Percentiles rank a stretch among this genome's conserved stretches.
Conservation (phyloP, 352 stramenopile genomes). For the Pythium graminicola region DNA sequence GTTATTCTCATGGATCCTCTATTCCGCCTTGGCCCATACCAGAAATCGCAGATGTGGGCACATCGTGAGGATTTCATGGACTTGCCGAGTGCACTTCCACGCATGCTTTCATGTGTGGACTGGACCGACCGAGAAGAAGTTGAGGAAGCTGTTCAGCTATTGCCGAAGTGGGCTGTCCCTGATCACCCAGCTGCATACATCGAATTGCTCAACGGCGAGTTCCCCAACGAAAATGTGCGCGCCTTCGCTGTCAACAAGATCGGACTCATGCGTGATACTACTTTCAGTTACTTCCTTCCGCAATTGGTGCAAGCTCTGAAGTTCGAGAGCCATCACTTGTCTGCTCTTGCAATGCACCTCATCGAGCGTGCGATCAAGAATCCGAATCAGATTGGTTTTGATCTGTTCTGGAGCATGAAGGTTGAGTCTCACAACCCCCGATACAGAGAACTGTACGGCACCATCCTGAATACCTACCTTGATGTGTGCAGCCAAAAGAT, state of each 20-base stretch:
- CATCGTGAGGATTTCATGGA: constrained; percentile 78
- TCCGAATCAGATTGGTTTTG: constrained; percentile 83
- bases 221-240: constrained; percentile 65
- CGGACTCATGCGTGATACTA: constrained; percentile 77
- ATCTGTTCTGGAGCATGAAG: constrained; percentile 89
- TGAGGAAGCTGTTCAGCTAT: constrained; percentile 58
- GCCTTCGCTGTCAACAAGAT: constrained; percentile 74
- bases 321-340: constrained; percentile 84
- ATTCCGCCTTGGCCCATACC: constrained; percentile 72
- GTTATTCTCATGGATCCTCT: constrained; percentile 78
- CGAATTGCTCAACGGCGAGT: constrained; percentile 75
- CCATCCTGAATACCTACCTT: constrained; percentile 75
- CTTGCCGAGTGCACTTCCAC: constrained; percentile 61
- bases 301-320: constrained; percentile 88
- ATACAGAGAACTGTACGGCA: constrained; percentile 73
- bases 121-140: constrained; percentile 70
- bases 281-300: constrained; percentile 83
- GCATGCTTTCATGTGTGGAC: constrained; percentile 72
- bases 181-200: constrained; percentile 79
- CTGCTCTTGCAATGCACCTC: constrained; percentile 61
- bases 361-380: constrained; percentile 88
- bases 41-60: constrained; percentile 78
- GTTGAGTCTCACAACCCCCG: constrained; percentile 81
- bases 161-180: constrained; percentile 60
- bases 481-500: constrained; percentile 88